Percentiles rank a stretch among this genome's conserved stretches.
Evolutionary conservation across 2,329 filamentous ascomycete genomes (phyloP).

Genomic region (Karstenula rhodostoma): DNA sequence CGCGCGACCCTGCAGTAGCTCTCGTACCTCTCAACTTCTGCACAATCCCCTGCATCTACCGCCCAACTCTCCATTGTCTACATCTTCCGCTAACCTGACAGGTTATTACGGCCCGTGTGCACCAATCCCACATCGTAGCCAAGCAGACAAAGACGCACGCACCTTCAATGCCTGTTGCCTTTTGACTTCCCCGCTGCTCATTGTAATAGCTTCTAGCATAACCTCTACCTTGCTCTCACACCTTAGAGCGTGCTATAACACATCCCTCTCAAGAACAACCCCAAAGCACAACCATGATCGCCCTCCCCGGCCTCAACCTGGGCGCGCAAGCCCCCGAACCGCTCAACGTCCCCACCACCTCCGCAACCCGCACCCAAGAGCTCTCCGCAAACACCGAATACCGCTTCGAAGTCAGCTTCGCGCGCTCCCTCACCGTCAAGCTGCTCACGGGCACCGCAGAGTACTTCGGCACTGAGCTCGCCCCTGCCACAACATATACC

Average conservation of each 20-base stretch:
- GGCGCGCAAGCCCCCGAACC: constrained; percentile 40
- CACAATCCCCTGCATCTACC: neutral
- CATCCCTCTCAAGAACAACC: neutral
- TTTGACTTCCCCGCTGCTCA: neutral
- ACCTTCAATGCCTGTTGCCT: constrained; percentile 3
- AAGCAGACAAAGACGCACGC: neutral
- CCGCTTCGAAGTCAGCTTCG: constrained; percentile 52
- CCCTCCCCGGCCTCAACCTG: constrained; percentile 58
- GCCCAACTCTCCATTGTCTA: neutral
- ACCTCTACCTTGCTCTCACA: neutral
- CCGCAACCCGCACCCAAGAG: constrained; percentile 48
- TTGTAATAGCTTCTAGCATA: neutral
- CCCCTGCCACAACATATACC: constrained; percentile 78
- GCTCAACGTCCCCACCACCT: constrained; percentile 31
- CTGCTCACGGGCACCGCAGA: constrained; percentile 85
- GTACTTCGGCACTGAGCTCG: constrained; percentile 93
- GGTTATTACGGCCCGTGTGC: neutral
- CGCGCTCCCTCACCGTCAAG: constrained; percentile 55
- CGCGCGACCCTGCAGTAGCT: constrained; percentile 9
- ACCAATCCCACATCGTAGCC: neutral
- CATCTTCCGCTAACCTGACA: neutral
- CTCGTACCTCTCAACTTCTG: neutral
- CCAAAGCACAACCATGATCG: constrained; percentile 31
- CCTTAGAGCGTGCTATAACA: neutral
- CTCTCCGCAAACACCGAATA: constrained; percentile 57